These are phyloP conservation scores for Coemansia sp. DNA, from an alignment of 192 early-diverging fungal species.

Conservation along the genomic window DNA sequence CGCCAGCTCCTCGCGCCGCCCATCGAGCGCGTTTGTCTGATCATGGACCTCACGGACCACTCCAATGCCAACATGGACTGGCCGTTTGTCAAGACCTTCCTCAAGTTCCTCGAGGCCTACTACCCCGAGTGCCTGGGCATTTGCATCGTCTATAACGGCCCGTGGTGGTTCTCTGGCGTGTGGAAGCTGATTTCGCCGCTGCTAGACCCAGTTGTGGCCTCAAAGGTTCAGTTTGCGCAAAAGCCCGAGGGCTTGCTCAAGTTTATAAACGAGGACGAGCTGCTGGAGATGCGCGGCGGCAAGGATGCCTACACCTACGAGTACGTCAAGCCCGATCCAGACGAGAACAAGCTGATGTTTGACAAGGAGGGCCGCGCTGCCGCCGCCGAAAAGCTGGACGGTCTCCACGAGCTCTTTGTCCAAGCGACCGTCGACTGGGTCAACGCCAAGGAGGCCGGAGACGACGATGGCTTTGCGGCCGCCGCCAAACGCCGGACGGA, in stretches of 20 bases:
- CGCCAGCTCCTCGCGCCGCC: slow-evolving; percentile 62
- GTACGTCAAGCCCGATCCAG: slow-evolving; percentile 51
- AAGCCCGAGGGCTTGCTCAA: slow-evolving; percentile 61
- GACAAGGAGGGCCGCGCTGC: slow-evolving; percentile 49
- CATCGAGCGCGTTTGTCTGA: slow-evolving; percentile 63
- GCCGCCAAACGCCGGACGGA: slow-evolving; percentile 16
- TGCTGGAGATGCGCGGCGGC: slow-evolving; percentile 70
- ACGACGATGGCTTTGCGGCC: slow-evolving; percentile 31
- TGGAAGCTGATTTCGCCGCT: slow-evolving; percentile 84
- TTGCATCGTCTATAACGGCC: slow-evolving; percentile 79
- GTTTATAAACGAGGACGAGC: slow-evolving; percentile 58
- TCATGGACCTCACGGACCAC: slow-evolving; percentile 79
- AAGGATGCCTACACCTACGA: slow-evolving; percentile 56
- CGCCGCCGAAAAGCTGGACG: slow-evolving; percentile 34
- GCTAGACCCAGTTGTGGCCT: slow-evolving; percentile 85
- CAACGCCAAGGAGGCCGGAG: slow-evolving; percentile 28
- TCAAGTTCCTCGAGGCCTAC: slow-evolving; percentile 80
- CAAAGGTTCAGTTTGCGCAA: slow-evolving; percentile 80
- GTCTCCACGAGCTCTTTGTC: slow-evolving; percentile 46
- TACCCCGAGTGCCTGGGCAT: slow-evolving; percentile 86
- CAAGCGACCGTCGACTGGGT: slow-evolving; percentile 51
- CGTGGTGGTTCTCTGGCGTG: slow-evolving; percentile 86
- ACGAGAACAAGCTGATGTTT: slow-evolving; percentile 56
- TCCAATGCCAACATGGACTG: slow-evolving; percentile 77
- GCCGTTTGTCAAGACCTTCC: slow-evolving; percentile 75